phyloP scores from a whole-genome alignment of 176 grass and related monocot genomes.

The Canna indica region DNA sequence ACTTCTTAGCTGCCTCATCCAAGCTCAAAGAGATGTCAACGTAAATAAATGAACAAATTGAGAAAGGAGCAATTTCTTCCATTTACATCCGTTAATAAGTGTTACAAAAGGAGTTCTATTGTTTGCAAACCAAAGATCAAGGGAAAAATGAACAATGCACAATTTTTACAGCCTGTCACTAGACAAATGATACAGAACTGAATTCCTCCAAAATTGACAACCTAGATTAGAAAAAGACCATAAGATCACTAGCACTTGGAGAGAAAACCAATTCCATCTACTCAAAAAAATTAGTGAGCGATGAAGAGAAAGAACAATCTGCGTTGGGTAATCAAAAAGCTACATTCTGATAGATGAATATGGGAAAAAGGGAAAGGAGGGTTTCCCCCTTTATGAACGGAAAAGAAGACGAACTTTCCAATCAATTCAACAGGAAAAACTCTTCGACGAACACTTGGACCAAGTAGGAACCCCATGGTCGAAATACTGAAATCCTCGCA shows the following conservation, averaged over 20 bases:
- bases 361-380: not conserved
- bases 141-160: not conserved
- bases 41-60: not conserved
- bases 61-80: not conserved
- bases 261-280: not conserved
- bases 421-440: not conserved
- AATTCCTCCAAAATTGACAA: not conserved
- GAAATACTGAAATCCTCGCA: conserved; percentile 2
- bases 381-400: not conserved
- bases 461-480: not conserved
- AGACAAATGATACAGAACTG: not conserved
- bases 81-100: not conserved
- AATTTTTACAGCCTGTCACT: not conserved
- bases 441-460: not conserved
- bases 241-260: not conserved
- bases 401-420: not conserved
- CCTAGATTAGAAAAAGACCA: not conserved
- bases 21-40: not conserved
- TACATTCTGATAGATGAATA: not conserved
- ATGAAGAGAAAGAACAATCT: not conserved
- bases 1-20: not conserved
- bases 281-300: not conserved
- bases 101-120: not conserved
- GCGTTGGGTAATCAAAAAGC: not conserved
- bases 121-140: not conserved